Evolutionary conservation across 495 filamentous ascomycete genomes (phyloP), one percentile per base, ranked within the genome.

Genomic region (Trichoderma reesei): DNA sequence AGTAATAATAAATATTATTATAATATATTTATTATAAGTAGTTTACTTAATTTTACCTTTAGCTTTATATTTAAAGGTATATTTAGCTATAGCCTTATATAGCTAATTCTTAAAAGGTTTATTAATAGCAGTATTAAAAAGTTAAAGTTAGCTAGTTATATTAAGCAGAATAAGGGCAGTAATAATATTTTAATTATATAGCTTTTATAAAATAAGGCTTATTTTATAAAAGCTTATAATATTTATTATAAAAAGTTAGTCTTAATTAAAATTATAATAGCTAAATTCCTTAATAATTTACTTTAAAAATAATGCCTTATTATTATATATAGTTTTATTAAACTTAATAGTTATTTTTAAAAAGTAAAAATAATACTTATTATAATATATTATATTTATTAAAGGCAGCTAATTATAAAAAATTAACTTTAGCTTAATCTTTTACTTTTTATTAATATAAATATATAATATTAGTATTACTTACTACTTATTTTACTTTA

Each of bases 121-220:
- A 56, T 6, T 56, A 56, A 56, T n/a, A 6, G 31, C n/a, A 6
- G n/a, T 20, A 33, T 33, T 56, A 56, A 56, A 33, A 20, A n/a
- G 31, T 33, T 56, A 20, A 56, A 56, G 48, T 33, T 56, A 56
- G 48, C 48, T 56, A 56, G n/a, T 56, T 56, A 56, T 56, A 6
- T 20, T 56, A 6, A 56, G n/a, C 6, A n/a, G 48, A 16, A 56
- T 56, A 56, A 56, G 48, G 16, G n/a, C n/a, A 56, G 39, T 5
- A 6, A 41, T 41, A 41, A 41, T 11, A 6, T 11, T 41, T 11
- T 11, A 41, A 5, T 41, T 6, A 41, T 41, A 41, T 6, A 41
- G 39, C 11, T 41, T 6, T 41, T 6, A 41, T 41, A 41, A 41
- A 41, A 41, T 11, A 6, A 6, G 6, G 5, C 11, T 41, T 6